A percentile compares a stretch with the other conserved stretches of the same genome.
phyloP scores from a whole-genome alignment of 2,329 filamentous ascomycete species.

The Xenoacremonium recifei region DNA sequence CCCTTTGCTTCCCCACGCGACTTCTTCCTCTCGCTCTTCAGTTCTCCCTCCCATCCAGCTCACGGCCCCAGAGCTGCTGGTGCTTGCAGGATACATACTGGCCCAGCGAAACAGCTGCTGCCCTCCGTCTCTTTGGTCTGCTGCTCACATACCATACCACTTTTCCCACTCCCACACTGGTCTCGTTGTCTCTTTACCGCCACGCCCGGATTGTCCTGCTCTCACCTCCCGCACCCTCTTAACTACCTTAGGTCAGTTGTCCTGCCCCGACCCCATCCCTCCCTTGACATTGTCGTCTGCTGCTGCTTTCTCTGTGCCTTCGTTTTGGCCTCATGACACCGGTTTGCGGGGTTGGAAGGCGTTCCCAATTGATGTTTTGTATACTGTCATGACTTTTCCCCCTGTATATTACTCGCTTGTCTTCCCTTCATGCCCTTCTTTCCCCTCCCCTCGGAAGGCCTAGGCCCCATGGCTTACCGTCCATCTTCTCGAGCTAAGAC shows the following conservation, averaged over 20 bases:
- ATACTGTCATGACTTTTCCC: slow-evolving; percentile 24
- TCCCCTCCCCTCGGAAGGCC: slow-evolving; percentile 11
- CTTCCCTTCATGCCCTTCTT: slow-evolving; percentile 8
- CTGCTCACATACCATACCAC: slow-evolving; percentile 25
- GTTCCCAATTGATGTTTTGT: slow-evolving; percentile 18
- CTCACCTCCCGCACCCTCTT: slow-evolving; percentile 19
- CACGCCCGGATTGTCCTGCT: slow-evolving; percentile 22
- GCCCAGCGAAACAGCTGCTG: slow-evolving; percentile 31
- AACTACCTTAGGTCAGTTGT: slow-evolving; percentile 31
- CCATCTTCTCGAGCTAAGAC: slow-evolving; percentile 43
- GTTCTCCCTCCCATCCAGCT: slow-evolving; percentile 30
- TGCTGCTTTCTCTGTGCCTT: slow-evolving; percentile 16
- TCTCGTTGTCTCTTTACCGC: slow-evolving; percentile 29
- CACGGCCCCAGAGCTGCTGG: slow-evolving; percentile 28
- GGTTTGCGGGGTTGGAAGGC: slow-evolving; percentile 27
- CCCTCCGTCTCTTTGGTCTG: slow-evolving; percentile 19
- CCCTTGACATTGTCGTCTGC: slow-evolving; percentile 16
- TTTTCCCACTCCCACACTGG: slow-evolving; percentile 22
- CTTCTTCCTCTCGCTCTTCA: slow-evolving; percentile 30
- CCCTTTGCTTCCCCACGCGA: slow-evolving; percentile 33
- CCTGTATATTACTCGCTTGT: slow-evolving; percentile 19
- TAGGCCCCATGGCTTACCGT: slow-evolving; percentile 14
- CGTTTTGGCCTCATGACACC: slow-evolving; percentile 26
- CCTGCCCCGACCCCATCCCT: slow-evolving; percentile 17
- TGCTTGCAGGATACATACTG: slow-evolving; percentile 33